Evolutionary conservation across 441 rosid species (phyloP), one percentile per base, ranked within the genome.

Genomic region (Flueggea neowawraea): DNA sequence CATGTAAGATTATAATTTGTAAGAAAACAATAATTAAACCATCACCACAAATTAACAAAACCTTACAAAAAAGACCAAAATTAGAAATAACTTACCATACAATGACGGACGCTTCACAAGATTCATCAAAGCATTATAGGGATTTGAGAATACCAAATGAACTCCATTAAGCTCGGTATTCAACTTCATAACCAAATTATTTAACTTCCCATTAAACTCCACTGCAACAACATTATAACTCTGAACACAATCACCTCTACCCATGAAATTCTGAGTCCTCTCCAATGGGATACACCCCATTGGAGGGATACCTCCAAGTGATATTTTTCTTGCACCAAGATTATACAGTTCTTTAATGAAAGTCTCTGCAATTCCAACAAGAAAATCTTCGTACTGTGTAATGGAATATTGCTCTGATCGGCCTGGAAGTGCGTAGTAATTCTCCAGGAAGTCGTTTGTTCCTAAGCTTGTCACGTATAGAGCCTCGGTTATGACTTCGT

Each of bases 281-380:
- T 87, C 88, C 53, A 87, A 31, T 28, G 90, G 93, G 81, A 87
- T 67, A 57, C 90, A 87, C 36, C 90, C 93, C 93, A 87, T 84
- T 7, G 93, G 93, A 45, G 84, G 82, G 6, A 81, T 16, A 36
- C 90, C 90, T 3, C 81, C 79, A 15, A 84, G 33, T 52, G 88
- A 74, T 53, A 87, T 15, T 63, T 82, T 87, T 54, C 84, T 61
- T 12, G 57, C 85, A 4, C 93, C 93, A 1, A 82, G 76, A 9
- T 55, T 51, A 15, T 84, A 63, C 2, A 87, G 64, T 3, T 84
- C 51, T 48, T 57, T 60, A 10, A 84, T 13, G 59, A 84, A 73
- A 54, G 36, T 44, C 13, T 68, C 76, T 2, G 90, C 69, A 2
- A 79, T 68, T 60, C 73, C 78, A 2, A 80, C 47, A 8, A 84